A percentile compares a stretch with the other conserved stretches of the same genome.
Conservation (phyloP, 2,329 filamentous ascomycete species). For the Monilinia vaccinii-corymbosi region DNA sequence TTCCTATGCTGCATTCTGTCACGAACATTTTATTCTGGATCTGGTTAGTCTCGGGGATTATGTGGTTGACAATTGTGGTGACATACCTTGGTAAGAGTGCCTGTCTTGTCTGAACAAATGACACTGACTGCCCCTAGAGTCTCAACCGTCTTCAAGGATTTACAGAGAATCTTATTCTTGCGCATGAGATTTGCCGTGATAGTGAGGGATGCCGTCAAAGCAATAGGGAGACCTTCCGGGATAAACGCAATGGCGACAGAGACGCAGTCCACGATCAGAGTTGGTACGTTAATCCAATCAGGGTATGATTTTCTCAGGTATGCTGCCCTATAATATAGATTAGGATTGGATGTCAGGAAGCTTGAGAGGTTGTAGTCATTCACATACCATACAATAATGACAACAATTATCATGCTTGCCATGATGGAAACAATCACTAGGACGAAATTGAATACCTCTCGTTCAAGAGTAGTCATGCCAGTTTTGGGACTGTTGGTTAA, state of each 20-base stretch:
- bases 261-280: conserved; percentile 49
- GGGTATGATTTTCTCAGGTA: conserved; percentile 58
- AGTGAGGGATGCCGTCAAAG: conserved; percentile 58
- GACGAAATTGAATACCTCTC: conserved; percentile 64
- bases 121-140: conserved; percentile 64
- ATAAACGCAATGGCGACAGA: conserved; percentile 55
- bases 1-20: conserved; percentile 56
- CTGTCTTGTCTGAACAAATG: conserved; percentile 70
- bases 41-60: neutral
- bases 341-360: neutral
- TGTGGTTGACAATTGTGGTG: neutral
- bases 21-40: conserved; percentile 59
- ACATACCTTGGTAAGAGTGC: conserved; percentile 45
- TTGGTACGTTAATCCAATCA: conserved; percentile 60
- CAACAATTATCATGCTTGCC: conserved; percentile 51
- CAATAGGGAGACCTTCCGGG: conserved; percentile 62
- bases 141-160: conserved; percentile 68
- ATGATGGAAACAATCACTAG: conserved; percentile 59
- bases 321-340: conserved; percentile 49
- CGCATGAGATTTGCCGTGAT: conserved; percentile 69
- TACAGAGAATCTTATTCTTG: conserved; percentile 68
- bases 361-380: neutral
- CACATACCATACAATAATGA: conserved; percentile 36
- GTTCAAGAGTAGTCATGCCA: conserved; percentile 59
- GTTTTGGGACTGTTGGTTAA: conserved; percentile 59